Conservation (phyloP, 2,329 filamentous ascomycete species). For the Stagonosporopsis cucurbitacearum region DNA sequence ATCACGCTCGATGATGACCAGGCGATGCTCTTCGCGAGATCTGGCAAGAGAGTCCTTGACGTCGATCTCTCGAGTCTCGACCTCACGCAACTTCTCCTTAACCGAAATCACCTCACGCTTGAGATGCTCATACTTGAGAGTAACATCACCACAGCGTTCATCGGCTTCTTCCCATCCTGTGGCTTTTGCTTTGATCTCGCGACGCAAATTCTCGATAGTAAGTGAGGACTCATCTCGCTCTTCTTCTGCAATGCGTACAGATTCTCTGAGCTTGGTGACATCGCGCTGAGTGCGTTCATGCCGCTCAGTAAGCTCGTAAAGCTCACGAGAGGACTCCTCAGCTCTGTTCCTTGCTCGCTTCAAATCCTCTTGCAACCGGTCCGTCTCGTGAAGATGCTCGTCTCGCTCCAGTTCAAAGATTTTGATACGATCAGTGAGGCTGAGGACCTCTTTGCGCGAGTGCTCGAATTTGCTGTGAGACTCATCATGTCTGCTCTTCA, state of each 20-base stretch:
- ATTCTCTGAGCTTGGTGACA: conserved; percentile 31
- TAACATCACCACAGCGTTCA: conserved; percentile 26
- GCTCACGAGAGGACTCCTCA: conserved; percentile 29
- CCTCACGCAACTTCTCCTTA: conserved; percentile 31
- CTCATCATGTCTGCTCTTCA: conserved; percentile 33
- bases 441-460: conserved; percentile 31
- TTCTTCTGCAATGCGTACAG: conserved; percentile 23
- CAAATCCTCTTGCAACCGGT: conserved; percentile 33
- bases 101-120: conserved; percentile 33
- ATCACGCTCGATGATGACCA: conserved; percentile 32
- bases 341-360: conserved; percentile 27
- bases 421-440: conserved; percentile 30
- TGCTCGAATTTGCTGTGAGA: conserved; percentile 27
- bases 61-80: conserved; percentile 29
- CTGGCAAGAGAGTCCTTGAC: conserved; percentile 24
- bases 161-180: conserved; percentile 31
- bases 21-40: conserved; percentile 28
- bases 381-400: conserved; percentile 34
- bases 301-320: conserved; percentile 31
- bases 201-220: conserved; percentile 29
- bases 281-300: conserved; percentile 34
- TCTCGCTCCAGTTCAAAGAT: conserved; percentile 33
- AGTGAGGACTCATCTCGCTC: conserved; percentile 32
- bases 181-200: conserved; percentile 29
- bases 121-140: conserved; percentile 33